phyloP scores from a whole-genome alignment of 139 green algal species.

The Diplosphaera chodatii region DNA sequence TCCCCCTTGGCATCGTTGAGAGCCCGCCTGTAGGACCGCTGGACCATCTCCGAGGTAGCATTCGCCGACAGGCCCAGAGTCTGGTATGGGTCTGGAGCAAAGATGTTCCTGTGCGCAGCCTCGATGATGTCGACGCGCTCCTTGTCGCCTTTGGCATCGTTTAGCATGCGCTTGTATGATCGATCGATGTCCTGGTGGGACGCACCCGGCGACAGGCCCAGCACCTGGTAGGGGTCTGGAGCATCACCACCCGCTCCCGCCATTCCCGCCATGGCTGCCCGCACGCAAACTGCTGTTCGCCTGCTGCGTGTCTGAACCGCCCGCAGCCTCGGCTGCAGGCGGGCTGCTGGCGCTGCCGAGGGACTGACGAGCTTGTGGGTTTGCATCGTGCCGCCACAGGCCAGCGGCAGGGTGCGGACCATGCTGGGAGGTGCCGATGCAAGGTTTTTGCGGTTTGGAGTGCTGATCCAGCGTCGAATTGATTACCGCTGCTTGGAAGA shows the following conservation, averaged over 20 bases:
- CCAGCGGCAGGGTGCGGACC: not conserved
- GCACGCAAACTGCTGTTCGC: not conserved
- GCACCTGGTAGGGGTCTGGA: not conserved
- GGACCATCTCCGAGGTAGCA: constrained; percentile 35
- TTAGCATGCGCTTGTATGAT: no score
- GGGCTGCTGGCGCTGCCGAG: not conserved
- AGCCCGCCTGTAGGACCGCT: constrained; percentile 39
- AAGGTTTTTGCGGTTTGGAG: no score
- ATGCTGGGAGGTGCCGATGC: not conserved
- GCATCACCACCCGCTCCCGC: not conserved
- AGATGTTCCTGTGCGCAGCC: no score
- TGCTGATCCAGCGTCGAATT: no score
- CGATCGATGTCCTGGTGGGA: no score
- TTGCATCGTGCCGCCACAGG: not conserved
- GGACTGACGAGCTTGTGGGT: not conserved
- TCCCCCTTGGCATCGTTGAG: constrained; percentile 23
- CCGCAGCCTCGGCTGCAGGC: not conserved
- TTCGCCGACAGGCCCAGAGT: no score
- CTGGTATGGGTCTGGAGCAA: no score
- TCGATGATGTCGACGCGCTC: no score
- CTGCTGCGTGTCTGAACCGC: not conserved
- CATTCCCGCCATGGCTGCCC: not conserved
- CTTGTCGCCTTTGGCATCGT: no score
- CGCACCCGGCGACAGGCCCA: not conserved
- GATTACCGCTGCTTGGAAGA: no score